Base-by-base conservation (phyloP, 2,329 filamentous ascomycete species). In the Akanthomyces dipterigenus region DNA sequence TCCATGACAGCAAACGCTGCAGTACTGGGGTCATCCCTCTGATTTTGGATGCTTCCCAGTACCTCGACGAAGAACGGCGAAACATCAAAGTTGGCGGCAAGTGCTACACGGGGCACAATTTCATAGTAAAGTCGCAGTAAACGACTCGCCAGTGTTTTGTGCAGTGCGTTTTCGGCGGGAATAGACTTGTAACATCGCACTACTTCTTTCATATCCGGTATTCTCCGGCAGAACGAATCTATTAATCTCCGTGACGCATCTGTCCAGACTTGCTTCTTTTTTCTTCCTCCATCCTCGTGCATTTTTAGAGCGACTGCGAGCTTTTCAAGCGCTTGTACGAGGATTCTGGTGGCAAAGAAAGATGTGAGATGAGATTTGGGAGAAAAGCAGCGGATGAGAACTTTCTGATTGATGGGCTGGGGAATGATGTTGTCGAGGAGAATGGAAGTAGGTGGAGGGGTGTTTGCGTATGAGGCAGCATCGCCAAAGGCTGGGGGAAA, bases 361-460 rank as follows among this genome's bases (percentile, higher is more conserved):
- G 89, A 90, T 36, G 96, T 84, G 28, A 99, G 80, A 60, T 90
- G 86, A 3, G 88, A 88, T 65, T 88, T 90, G 63, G 89, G 85
- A 40, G 89, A 88, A 40, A 99, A 73, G 69, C 93, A 97, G 64
- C 89, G 87, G 12, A 85, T 85, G 49, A 98, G 78, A 1, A 88
- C 87, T 70, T 92, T 92, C 66, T 92, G 88, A 11, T 84, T 93
- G 40, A 98, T 78, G 0, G 93, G 90, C 28, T 88, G 84, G 3
- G 95, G 95, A 11, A 99, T 77, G 56, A 98, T 86, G 72, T 88
- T 96, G 73, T 96, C 93, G 43, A 98, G 83, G 9, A 93, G 80
- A 49, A 95, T 81, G 3, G 87, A 87, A 2, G 88, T 85, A 1
- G 92, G 91, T 9, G 95, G 93, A 34, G 95, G 93, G 16, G 87